phyloP scores from a whole-genome alignment of 2,329 filamentous ascomycete species.

The Penicillium sp. region DNA sequence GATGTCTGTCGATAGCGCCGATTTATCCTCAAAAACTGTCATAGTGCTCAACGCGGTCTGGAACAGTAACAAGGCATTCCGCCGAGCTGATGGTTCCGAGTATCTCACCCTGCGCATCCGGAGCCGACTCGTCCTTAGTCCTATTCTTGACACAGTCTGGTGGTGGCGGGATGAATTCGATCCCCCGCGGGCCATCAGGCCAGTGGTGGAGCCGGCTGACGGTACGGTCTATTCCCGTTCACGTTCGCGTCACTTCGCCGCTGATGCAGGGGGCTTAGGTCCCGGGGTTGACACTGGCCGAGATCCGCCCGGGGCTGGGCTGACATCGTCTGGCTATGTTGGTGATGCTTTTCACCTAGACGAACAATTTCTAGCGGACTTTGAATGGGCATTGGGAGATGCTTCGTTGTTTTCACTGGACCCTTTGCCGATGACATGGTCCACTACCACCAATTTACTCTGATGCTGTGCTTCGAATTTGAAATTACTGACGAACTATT shows the following conservation, averaged over 20 bases:
- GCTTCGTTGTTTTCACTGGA: slow-evolving; percentile 27
- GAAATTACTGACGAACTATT: too few relatives aligned
- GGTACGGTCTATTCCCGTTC: slow-evolving; percentile 13
- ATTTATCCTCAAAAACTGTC: slow-evolving; percentile 31
- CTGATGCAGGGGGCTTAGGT: slow-evolving; percentile 10
- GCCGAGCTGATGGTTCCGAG: slow-evolving; percentile 35
- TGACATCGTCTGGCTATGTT: background rate
- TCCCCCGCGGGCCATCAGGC: slow-evolving; percentile 15
- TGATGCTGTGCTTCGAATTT: too few relatives aligned
- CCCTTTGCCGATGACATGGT: slow-evolving; percentile 21
- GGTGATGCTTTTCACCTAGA: slow-evolving; percentile 26
- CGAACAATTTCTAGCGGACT: slow-evolving; percentile 36
- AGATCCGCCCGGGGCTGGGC: slow-evolving; percentile 2
- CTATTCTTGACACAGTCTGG: slow-evolving; percentile 38
- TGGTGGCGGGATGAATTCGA: slow-evolving; percentile 44
- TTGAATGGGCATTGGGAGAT: slow-evolving; percentile 36
- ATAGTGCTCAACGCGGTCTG: slow-evolving; percentile 36
- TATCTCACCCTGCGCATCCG: slow-evolving; percentile 35
- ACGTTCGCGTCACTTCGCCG: background rate
- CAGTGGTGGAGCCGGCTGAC: slow-evolving; percentile 12
- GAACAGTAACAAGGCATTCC: slow-evolving; percentile 40
- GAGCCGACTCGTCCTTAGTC: slow-evolving; percentile 35
- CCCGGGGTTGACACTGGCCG: slow-evolving; percentile 4
- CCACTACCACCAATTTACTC: slow-evolving; percentile 13
- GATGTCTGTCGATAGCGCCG: slow-evolving; percentile 35